These are phyloP conservation scores for Botryotinia globosa DNA, from an alignment of 2,329 filamentous ascomycete species.

Conservation along the genomic window DNA sequence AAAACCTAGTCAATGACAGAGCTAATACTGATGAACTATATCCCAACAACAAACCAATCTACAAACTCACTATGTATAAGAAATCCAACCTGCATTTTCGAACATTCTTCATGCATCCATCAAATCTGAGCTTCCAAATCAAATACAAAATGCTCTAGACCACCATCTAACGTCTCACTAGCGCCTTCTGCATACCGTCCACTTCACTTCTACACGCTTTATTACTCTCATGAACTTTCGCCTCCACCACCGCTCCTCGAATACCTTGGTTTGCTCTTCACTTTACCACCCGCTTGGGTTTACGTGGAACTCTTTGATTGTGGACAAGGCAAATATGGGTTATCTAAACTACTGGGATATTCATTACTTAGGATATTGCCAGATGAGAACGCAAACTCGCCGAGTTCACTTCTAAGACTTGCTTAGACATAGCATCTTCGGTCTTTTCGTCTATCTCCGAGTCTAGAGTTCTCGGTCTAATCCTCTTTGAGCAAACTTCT, in stretches of 20 bases:
- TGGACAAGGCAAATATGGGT: not conserved
- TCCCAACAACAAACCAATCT: not conserved
- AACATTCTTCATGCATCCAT: not conserved
- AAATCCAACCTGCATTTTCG: not conserved
- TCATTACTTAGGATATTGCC: not conserved
- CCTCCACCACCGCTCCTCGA: not conserved
- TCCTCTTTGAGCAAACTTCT: too few relatives aligned
- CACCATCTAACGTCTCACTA: not conserved
- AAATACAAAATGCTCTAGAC: not conserved
- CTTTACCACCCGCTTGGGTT: not conserved
- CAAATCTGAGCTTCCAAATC: not conserved
- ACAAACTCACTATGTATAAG: not conserved
- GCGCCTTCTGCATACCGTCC: not conserved
- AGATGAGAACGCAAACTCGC: not conserved
- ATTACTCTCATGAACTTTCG: not conserved
- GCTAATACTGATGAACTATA: fast-evolving
- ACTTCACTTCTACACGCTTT: not conserved
- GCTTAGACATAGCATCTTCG: not conserved
- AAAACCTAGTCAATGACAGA: fast-evolving
- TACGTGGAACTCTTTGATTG: not conserved
- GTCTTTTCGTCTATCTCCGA: not conserved
- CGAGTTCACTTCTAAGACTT: not conserved
- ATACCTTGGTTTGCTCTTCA: not conserved
- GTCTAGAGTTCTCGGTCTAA: not conserved
- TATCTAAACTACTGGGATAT: not conserved